Base-by-base conservation (phyloP, 1,284 basidiomycete genomes). In the Chalciporus sp. region DNA sequence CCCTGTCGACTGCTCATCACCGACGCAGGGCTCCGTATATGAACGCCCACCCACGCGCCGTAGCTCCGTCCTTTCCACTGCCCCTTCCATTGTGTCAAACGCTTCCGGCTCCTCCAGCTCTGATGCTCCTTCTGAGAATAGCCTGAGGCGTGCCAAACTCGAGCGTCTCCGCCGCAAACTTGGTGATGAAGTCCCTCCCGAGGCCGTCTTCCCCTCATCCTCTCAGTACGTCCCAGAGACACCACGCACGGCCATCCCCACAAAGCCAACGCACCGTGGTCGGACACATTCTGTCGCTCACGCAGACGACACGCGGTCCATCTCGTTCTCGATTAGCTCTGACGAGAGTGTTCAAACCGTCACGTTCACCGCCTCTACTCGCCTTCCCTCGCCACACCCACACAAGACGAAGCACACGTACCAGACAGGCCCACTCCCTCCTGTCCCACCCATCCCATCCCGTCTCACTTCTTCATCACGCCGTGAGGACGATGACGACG, bases 171-270 rank as follows among this genome's bases (percentile, higher is more conserved):
- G 79, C 42, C 78, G 76, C 60, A 82, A 73, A 61, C 75, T 88
- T 2, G 85, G 85, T 0, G 76, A 84, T 17, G 79, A 78, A 23
- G 79, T 87, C 12, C 85, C 85, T 4, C 58, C 76, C 0, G 74
- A 79, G 40, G 74, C 85, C 35, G 79, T 87, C 47, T 86, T 86
- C 68, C 79, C 82, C 17, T 20, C 54, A 26, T 28, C 57, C 2
- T 40, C 49, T 14, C 43, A 29, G 8, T 29, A 28, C 4, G 42
- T 51, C 28, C 40, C 35, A 8, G 35, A 16, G 4, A 46, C 54
- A 2, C 59, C 51, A 1, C 47, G 42, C 29, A 68, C 65, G 1
- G 42, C 56, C 14, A 17, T 55, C 33, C 43, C 59, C 9, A 47
- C 39, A 6, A 48, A 31, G 27, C 14, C 53, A 40, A 1, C 42